phyloP scores from a whole-genome alignment of 2,329 filamentous ascomycete genomes.

The Alternaria triticimaculans region DNA sequence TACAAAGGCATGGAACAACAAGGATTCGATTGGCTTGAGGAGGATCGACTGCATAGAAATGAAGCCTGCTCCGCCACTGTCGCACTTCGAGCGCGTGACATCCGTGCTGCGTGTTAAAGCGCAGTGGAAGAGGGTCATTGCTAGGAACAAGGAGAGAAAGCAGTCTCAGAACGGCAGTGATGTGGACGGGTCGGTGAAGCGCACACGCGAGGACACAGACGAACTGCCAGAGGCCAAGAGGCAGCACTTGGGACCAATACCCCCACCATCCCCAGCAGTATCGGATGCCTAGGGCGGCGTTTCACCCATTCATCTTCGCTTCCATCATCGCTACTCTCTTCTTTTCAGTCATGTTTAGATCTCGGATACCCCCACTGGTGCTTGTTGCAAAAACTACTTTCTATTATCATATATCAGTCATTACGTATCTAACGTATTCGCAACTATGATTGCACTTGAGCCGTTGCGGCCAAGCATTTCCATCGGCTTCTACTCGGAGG shows the following conservation, averaged over 20 bases:
- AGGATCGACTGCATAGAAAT: constrained; percentile 43
- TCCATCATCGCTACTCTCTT: neutral
- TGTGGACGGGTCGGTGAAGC: constrained; percentile 24
- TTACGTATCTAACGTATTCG: neutral
- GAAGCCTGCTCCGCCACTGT: constrained; percentile 28
- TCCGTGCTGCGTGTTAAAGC: constrained; percentile 32
- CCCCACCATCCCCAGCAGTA: constrained; percentile 36
- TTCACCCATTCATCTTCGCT: neutral
- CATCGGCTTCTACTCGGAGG: neutral
- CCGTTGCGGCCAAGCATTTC: neutral
- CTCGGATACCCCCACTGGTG: neutral
- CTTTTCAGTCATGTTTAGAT: neutral
- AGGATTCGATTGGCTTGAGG: constrained; percentile 32
- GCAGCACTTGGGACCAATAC: constrained; percentile 19
- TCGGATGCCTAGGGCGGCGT: constrained; percentile 27
- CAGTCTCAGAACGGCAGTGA: constrained; percentile 4
- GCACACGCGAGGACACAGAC: constrained; percentile 20
- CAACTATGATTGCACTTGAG: neutral
- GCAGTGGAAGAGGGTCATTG: constrained; percentile 40
- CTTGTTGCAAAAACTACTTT: neutral
- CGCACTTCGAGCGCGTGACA: constrained; percentile 36
- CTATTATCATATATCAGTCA: neutral
- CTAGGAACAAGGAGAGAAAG: constrained; percentile 22
- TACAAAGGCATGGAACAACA: constrained; percentile 37
- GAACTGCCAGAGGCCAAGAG: constrained; percentile 27